phyloP scores from a whole-genome alignment of 2,329 filamentous ascomycete genomes.

The Cytospora schulzeri region DNA sequence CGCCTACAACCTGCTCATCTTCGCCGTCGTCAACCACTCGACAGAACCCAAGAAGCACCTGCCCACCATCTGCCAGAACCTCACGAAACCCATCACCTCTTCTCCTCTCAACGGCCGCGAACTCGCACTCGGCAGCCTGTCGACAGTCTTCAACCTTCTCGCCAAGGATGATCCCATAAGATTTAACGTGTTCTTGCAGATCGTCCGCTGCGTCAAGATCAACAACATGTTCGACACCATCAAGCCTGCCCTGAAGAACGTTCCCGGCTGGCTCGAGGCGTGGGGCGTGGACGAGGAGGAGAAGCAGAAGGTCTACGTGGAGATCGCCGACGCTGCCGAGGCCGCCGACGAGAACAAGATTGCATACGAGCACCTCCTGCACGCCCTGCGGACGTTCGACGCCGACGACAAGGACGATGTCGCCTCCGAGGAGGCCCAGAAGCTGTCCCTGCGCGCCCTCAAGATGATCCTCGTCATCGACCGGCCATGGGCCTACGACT shows the following conservation, averaged over 20 bases:
- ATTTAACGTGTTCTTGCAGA: slow-evolving; percentile 87
- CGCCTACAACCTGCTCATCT: slow-evolving; percentile 94
- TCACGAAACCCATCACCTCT: slow-evolving; percentile 81
- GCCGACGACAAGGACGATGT: slow-evolving; percentile 56
- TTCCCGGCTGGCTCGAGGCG: slow-evolving; percentile 77
- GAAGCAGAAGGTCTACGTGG: slow-evolving; percentile 80
- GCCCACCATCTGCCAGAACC: slow-evolving; percentile 84
- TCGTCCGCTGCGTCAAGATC: slow-evolving; percentile 78
- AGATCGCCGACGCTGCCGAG: slow-evolving; percentile 77
- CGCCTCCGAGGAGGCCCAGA: slow-evolving; percentile 61
- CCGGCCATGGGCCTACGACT: slow-evolving; percentile 60
- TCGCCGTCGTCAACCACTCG: slow-evolving; percentile 80
- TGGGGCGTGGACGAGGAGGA: slow-evolving; percentile 86
- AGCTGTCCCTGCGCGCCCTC: slow-evolving; percentile 59
- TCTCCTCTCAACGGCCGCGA: slow-evolving; percentile 83
- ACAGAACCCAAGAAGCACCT: slow-evolving; percentile 84
- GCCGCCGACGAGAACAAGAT: slow-evolving; percentile 73
- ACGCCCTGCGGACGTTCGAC: slow-evolving; percentile 63
- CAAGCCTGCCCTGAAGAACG: slow-evolving; percentile 77
- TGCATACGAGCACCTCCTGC: slow-evolving; percentile 69
- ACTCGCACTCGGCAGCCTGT: slow-evolving; percentile 85
- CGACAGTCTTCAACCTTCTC: slow-evolving; percentile 96
- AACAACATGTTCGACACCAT: slow-evolving; percentile 81
- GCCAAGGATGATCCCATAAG: slow-evolving; percentile 74
- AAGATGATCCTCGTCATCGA: slow-evolving; percentile 56